Percentiles rank a stretch among this genome's conserved stretches.
Evolutionary conservation across 768 basidiomycete species (phyloP).

Genomic region (Russula griseocarnosa): DNA sequence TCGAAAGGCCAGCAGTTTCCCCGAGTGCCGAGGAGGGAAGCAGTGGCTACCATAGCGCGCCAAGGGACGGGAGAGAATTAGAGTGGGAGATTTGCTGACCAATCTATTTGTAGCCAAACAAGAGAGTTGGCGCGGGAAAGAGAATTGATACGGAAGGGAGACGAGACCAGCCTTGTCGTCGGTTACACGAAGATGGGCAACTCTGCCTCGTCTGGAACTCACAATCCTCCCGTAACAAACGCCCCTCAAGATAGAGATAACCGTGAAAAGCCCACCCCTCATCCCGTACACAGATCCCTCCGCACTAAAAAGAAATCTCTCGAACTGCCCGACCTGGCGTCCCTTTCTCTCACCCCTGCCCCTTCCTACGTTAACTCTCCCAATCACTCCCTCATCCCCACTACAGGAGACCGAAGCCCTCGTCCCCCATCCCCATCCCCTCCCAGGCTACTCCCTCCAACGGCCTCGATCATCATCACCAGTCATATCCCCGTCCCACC

Average conservation of each 20-base stretch:
- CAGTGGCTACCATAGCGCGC: not conserved
- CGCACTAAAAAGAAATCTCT: constrained; percentile 68
- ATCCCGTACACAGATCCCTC: constrained; percentile 54
- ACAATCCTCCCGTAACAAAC: constrained; percentile 21
- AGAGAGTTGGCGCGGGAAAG: constrained; percentile 7
- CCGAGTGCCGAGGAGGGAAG: constrained; percentile 12
- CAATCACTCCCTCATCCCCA: constrained; percentile 43
- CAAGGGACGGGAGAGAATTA: not conserved
- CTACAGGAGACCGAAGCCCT: constrained; percentile 41
- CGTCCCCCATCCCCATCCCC: constrained; percentile 51
- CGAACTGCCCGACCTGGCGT: constrained; percentile 69
- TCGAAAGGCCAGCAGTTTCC: constrained; percentile 17
- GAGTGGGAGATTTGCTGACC: not conserved
- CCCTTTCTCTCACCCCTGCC: constrained; percentile 45
- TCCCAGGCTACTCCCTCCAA: constrained; percentile 30
- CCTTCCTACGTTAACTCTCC: constrained; percentile 38
- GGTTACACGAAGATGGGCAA: constrained; percentile 25
- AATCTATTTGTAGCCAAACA: constrained; percentile 14
- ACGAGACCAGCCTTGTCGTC: not conserved
- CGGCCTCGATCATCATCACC: constrained; percentile 27
- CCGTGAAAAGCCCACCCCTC: constrained; percentile 30
- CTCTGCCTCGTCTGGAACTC: constrained; percentile 23
- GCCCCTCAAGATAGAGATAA: constrained; percentile 21
- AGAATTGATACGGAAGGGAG: not conserved
- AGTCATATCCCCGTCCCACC: constrained; percentile 23